Evolutionary conservation across 2,329 filamentous ascomycete species (phyloP).

Genomic region (Cladosporium sp.): DNA sequence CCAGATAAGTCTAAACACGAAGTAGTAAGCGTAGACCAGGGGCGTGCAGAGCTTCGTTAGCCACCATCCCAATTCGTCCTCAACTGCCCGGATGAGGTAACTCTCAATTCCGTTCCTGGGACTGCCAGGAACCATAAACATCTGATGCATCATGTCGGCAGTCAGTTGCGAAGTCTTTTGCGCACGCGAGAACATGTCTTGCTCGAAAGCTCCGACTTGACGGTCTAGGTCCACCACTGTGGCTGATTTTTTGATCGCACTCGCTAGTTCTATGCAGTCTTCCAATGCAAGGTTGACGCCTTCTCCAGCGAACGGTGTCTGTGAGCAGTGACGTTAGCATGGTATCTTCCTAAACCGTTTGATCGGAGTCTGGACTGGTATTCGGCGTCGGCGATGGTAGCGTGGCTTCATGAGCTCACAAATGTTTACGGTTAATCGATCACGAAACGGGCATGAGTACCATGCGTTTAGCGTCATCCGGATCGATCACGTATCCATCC

Average conservation of each 20-base stretch:
- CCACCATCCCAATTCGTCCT: slow-evolving; percentile 19
- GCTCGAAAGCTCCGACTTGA: slow-evolving; percentile 32
- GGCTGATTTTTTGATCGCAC: slow-evolving; percentile 30
- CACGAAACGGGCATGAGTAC: background rate
- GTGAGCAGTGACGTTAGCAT: background rate
- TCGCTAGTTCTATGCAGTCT: slow-evolving; percentile 33
- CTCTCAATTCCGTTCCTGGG: slow-evolving; percentile 43
- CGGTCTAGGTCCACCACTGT: slow-evolving; percentile 23
- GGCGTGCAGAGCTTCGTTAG: slow-evolving; percentile 20
- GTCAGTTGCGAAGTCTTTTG: slow-evolving; percentile 33
- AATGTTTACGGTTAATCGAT: background rate
- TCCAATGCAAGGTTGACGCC: slow-evolving; percentile 37
- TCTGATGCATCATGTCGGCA: slow-evolving; percentile 44
- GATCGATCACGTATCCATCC: too few relatives aligned
- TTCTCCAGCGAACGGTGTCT: slow-evolving; percentile 26
- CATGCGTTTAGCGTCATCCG: background rate
- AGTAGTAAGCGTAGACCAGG: slow-evolving; percentile 27
- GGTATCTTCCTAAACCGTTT: too few relatives aligned
- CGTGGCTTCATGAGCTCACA: background rate
- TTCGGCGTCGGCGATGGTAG: background rate
- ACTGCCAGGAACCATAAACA: slow-evolving; percentile 46
- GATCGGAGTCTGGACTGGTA: background rate
- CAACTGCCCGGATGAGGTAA: slow-evolving; percentile 24
- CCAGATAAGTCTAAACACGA: slow-evolving; percentile 28
- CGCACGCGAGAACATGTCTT: slow-evolving; percentile 36